Base-by-base conservation (phyloP, 2,329 filamentous ascomycete species). In the Aspergillus transmontanensis region DNA sequence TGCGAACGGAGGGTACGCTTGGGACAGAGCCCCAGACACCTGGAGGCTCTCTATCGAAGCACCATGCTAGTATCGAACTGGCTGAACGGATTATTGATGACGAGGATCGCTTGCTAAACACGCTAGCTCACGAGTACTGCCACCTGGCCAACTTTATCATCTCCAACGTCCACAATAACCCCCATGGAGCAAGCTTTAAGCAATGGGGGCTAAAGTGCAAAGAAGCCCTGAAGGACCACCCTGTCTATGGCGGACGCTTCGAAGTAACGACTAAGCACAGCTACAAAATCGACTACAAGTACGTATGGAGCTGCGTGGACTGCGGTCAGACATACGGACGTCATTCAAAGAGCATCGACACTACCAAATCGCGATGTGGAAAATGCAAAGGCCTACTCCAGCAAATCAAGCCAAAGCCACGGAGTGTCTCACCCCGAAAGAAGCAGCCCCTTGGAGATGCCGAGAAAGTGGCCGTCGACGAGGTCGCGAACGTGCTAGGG, bases 61-160 rank as follows among this genome's bases (percentile, higher is more conserved):
- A 94, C 75, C 79, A 86, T 70, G 93, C 92, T 11, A 87, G 84
- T 19, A 97, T 98, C 72, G 94, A 98, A 75, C 86, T 98, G 2
- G 92, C 94, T 0, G 88, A 92, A 60, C 96, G 96, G 75, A 89
- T 97, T 54, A 93, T 98, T 65, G 88, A 93, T 73, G 86, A 90
- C 71, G 87, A 91, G 68, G 79, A 90, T 62, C 87, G 92, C 3
- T 85, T 98, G 1, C 84, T 95, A 66, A 97, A 97, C 76, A 93
- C 95, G 0, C 80, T 98, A n/a, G 93, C 94, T 0, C 95, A 99
- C 76, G 95, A 99, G 72, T 98, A 95, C 81, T 98, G 95, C 76
- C 95, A 99, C 74, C 81, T 98, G 1, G 90, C 92, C 50, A 96
- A 93, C 71, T 97, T 94, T 77, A 96, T 98, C 88, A 82, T 98